Evolutionary conservation across 805 yeast genomes (phyloP).

Genomic region (Hermanozyma aechmeae): DNA sequence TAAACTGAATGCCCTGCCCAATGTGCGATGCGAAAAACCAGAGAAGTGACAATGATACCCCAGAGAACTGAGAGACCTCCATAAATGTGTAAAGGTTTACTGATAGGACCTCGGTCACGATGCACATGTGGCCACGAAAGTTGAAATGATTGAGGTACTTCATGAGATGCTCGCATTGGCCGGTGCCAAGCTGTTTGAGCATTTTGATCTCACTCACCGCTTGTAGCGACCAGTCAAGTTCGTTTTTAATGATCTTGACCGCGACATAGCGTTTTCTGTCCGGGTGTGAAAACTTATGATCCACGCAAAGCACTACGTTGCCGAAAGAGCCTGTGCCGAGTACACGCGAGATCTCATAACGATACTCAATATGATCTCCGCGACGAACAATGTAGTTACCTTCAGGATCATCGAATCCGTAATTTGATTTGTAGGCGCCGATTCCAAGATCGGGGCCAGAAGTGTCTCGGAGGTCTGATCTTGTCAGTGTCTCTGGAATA

Average conservation of each 20-base stretch:
- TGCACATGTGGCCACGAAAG: slow-evolving; percentile 77
- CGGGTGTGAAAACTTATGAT: slow-evolving; percentile 39
- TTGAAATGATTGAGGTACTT: slow-evolving; percentile 60
- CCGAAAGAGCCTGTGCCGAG: slow-evolving; percentile 84
- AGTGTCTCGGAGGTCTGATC: slow-evolving; percentile 6
- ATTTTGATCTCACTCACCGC: slow-evolving; percentile 70
- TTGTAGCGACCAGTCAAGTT: slow-evolving; percentile 65
- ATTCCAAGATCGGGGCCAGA: slow-evolving; percentile 21
- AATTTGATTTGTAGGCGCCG: slow-evolving; percentile 36
- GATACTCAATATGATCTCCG: slow-evolving; percentile 68
- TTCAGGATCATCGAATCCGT: slow-evolving; percentile 63
- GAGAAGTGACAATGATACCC: slow-evolving; percentile 35
- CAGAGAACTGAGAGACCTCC: slow-evolving; percentile 40
- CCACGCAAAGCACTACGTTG: slow-evolving; percentile 58
- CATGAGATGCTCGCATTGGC: slow-evolving; percentile 29
- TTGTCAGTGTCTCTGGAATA: slow-evolving; percentile 25
- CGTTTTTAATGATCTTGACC: slow-evolving; percentile 66
- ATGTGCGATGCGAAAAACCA: slow-evolving; percentile 44
- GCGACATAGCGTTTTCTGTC: slow-evolving; percentile 44
- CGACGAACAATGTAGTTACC: slow-evolving; percentile 49
- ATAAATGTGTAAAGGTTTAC: slow-evolving; percentile 55
- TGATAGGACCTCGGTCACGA: slow-evolving; percentile 64
- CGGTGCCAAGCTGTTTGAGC: slow-evolving; percentile 34
- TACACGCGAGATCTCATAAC: slow-evolving; percentile 51
- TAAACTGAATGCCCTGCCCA: slow-evolving; percentile 47